Conservation (phyloP, 371 early-diverging fungal genomes). For the Apophysomyces variabilis region DNA sequence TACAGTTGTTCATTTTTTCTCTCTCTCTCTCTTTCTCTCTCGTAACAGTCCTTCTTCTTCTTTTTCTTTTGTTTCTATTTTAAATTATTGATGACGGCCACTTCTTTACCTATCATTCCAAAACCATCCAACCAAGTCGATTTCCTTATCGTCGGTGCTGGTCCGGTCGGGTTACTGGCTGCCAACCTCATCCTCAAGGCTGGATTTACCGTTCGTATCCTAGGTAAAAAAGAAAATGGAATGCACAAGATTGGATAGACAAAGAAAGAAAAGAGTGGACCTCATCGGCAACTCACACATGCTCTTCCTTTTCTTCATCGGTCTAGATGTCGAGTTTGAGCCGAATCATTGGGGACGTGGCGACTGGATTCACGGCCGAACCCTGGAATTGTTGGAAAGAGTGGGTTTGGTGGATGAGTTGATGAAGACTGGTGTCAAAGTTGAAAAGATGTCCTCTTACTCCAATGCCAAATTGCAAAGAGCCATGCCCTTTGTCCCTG, state of each 20-base stretch:
- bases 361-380: conserved; percentile 54
- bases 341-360: conserved; percentile 58
- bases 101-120: background rate
- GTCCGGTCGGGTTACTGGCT: conserved; percentile 50
- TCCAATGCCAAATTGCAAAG: conserved; percentile 37
- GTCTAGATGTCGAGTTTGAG: conserved; percentile 43
- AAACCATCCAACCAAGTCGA: conserved; percentile 36
- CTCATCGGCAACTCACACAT: background rate
- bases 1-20: too few species aligned
- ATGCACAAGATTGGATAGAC: too few species aligned
- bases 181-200: conserved; percentile 45
- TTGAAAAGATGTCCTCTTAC: conserved; percentile 42
- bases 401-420: conserved; percentile 38
- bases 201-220: conserved; percentile 40
- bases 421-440: conserved; percentile 47
- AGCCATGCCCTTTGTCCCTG: conserved; percentile 49
- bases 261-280: too few species aligned
- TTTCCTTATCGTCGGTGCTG: conserved; percentile 50
- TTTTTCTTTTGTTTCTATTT: conserved; percentile 11
- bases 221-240: conserved; percentile 26
- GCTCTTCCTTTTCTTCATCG: background rate
- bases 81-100: conserved; percentile 14
- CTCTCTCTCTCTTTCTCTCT: too few species aligned
- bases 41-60: background rate
- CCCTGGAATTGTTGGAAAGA: conserved; percentile 43